Conservation (phyloP, 345 rosid genomes). For the Aegle marmelos region DNA sequence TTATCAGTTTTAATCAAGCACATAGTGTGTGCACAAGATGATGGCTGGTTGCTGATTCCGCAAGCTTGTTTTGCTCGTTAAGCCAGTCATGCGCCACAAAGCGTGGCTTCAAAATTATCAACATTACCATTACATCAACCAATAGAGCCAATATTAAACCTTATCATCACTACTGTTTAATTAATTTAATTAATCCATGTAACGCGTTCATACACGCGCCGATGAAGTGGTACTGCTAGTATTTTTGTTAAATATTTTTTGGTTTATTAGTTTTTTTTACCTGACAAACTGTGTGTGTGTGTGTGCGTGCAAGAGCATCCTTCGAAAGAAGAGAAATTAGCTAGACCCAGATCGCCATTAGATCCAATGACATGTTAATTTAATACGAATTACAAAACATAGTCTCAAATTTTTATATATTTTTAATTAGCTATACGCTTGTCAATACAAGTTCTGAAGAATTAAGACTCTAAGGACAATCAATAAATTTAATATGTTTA, state of each 20-base stretch:
- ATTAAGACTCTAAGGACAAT: constrained; percentile 14
- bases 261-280: background rate
- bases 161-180: background rate
- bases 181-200: background rate
- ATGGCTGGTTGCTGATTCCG: constrained; percentile 9
- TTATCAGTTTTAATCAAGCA: background rate
- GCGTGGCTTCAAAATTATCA: constrained; percentile 12
- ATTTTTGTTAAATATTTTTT: background rate
- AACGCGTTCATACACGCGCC: constrained; percentile 2
- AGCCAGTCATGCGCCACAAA: background rate
- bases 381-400: constrained; percentile 8
- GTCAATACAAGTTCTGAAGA: constrained; percentile 11
- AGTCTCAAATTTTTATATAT: constrained; percentile 15
- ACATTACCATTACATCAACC: background rate
- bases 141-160: background rate
- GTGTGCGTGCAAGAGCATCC: constrained; percentile 26
- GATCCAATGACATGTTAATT: constrained; percentile 41
- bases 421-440: background rate
- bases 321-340: constrained; percentile 35
- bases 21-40: constrained; percentile 2
- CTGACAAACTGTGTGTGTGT: background rate
- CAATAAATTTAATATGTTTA: constrained; percentile 13
- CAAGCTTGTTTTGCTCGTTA: constrained; percentile 14
- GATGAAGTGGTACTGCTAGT: background rate
- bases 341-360: constrained; percentile 24